Evolutionary conservation across 139 green algal species (phyloP), one percentile per base, ranked within the genome.

Genomic region (Closterium sp.): DNA sequence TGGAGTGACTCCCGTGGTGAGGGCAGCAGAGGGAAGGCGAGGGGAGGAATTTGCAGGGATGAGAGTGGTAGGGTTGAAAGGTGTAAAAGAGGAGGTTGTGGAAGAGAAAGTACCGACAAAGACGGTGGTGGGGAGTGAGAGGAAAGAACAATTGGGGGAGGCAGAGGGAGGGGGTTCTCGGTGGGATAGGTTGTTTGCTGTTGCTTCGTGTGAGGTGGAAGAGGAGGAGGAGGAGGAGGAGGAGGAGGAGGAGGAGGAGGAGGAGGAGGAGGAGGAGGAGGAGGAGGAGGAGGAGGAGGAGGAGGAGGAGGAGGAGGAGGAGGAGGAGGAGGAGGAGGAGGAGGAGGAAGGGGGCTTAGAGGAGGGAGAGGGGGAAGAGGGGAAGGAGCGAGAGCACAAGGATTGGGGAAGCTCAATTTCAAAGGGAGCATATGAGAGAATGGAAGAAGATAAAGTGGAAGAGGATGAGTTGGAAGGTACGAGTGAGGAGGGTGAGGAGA

Each of bases 161-260:
- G 13, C 62, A 24, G 62, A 4, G 62, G 62, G 10, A 13, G 62
- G 62, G 62, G 62, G 17, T 11, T 79, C 62, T 11, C 17, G 19
- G 27, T 79, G 62, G 62, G 62, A 79, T 3, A 79, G 62, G 62
- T 13, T 79, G 62, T 79, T 79, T 79, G 62, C 62, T 79, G 62
- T 79, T 79, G 62, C 62, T 79, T 79, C 62, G 85, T 88, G 29
- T 88, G 85, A 88, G 32, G 28, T 79, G 62, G 62, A 79, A 13
- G 62, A 79, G 85, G 85, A 88, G 85, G 85, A 88, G 85, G 85
- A 88, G 22, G 85, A 88, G 85, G 85, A 88, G 85, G 85, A 88
- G 85, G 85, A 88, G 85, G 85, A 88, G 22, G 85, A 88, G 85
- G 85, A 88, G 85, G 85, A 88, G 22, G 85, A 88, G 85, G 85